phyloP scores from a whole-genome alignment of 2,329 filamentous ascomycete genomes.

The Paracamarosporium sp. region DNA sequence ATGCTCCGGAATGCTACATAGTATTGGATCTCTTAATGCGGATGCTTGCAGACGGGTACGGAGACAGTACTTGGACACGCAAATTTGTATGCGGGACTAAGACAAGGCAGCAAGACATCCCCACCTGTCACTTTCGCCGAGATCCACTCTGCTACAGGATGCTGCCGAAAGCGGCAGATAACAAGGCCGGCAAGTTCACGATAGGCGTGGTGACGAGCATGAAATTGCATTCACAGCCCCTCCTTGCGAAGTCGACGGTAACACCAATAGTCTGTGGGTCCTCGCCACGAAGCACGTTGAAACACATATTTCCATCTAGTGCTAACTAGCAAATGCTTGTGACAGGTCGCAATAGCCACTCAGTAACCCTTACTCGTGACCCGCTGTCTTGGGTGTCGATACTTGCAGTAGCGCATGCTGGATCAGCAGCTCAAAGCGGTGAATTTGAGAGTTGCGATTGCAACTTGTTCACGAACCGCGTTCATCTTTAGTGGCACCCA shows the following conservation, averaged over 20 bases:
- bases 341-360: background rate
- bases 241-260: background rate
- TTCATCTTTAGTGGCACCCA: background rate
- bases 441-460: background rate
- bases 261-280: background rate
- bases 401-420: background rate
- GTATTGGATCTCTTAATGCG: too few species aligned
- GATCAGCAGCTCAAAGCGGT: background rate
- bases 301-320: background rate
- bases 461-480: background rate
- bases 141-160: background rate
- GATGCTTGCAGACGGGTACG: background rate
- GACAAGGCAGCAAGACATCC: background rate
- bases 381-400: background rate
- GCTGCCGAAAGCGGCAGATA: background rate
- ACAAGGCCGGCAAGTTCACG: background rate
- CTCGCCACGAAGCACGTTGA: background rate
- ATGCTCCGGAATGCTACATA: background rate
- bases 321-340: background rate
- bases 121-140: constrained; percentile 4
- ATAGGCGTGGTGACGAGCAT: background rate
- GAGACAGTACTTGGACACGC: background rate
- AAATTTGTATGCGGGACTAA: background rate
- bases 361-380: background rate
- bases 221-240: background rate